Evolutionary conservation across 306 rosid genomes (phyloP), one percentile per base, ranked within the genome.

Genomic region (Gleditsia sinensis): DNA sequence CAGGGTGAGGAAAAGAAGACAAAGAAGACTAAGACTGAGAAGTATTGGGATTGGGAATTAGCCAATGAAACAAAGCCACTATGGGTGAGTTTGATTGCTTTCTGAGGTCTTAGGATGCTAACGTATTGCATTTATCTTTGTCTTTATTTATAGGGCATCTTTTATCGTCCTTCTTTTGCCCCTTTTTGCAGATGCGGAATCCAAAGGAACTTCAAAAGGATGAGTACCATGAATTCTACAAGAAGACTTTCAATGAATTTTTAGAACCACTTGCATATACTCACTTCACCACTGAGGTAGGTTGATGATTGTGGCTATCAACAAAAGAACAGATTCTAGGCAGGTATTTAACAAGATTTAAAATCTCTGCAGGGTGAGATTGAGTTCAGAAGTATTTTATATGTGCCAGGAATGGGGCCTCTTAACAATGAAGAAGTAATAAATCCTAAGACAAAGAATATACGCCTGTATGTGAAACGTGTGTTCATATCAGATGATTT

Each of bases 21-120:
- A 84, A 89, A 83, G 78, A 90, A 80, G 53, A 86, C 90, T 12
- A 88, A 86, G 81, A 95, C 98, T 46, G 99, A 92, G 83, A 95
- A 95, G 81, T 95, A 90, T 73, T 92, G 96, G 99, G 99, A 95
- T 82, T 95, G 98, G 99, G 99, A 90, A 80, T 80, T 95, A 74
- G 84, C 92, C 69, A 95, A 95, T 68, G 98, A 92, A 80, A 92
- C 99, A 40, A 92, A 95, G 83, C 98, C 99, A 75, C 87, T 95
- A 66, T 95, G 99, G 99, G 99, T 92, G 83, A 87, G 99, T 86
- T 81, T 5, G 45, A 43, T 30, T 75, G 45, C 45, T 67, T 79
- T 71, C 37, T 39, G 45, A 40, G 61, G 19, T 59, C 57, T 45
- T 37, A 6, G 21, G 20, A 16, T 66, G 28, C 58, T 19, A 36